Evolutionary conservation across 768 basidiomycete species (phyloP).

Genomic region (Suillus clintonianus): DNA sequence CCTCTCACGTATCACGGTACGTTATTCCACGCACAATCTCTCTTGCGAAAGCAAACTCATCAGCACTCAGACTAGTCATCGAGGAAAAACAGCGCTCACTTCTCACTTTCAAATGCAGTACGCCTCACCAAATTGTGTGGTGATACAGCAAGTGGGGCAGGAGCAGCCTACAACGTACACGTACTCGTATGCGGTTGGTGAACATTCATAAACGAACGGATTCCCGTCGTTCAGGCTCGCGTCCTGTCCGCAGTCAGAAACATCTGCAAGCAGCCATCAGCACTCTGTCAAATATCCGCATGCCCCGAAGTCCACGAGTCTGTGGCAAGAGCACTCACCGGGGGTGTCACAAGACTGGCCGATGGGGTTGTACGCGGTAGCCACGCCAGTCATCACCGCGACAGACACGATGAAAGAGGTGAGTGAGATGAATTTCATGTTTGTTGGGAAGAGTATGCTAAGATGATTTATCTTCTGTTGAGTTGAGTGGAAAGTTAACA

Average conservation of each 20-base stretch:
- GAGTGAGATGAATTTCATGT: not conserved
- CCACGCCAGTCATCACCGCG: not conserved
- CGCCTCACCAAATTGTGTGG: not conserved
- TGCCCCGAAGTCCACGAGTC: not conserved
- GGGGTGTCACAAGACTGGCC: conserved; percentile 1
- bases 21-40: no score
- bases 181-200: not conserved
- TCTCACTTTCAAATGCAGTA: not conserved
- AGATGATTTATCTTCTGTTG: not conserved
- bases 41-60: not conserved
- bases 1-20: no score
- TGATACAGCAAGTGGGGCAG: not conserved
- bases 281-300: not conserved
- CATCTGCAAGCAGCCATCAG: not conserved
- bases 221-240: not conserved
- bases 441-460: not conserved
- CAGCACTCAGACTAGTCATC: not conserved
- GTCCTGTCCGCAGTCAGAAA: not conserved
- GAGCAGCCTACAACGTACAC: not conserved
- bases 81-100: not conserved
- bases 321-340: not conserved
- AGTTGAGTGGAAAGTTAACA: not conserved
- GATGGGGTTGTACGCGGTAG: conserved; percentile 2
- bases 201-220: not conserved
- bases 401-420: not conserved